Conservation (phyloP, 805 yeast species). For the Ogataea populi-albae region DNA sequence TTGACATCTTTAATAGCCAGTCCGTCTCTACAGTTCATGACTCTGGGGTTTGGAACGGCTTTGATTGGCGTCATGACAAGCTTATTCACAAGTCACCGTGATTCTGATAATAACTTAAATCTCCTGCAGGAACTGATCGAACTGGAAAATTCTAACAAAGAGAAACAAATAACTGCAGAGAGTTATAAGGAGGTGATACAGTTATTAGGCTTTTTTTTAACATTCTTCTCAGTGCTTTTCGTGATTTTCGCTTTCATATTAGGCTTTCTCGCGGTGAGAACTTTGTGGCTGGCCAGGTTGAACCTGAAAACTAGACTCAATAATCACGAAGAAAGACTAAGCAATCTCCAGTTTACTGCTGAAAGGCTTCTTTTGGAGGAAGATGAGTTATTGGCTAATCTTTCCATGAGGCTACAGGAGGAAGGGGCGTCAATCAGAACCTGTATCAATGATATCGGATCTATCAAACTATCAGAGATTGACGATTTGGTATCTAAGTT, state of each 20-base stretch:
- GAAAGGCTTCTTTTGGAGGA: slow-evolving; percentile 18
- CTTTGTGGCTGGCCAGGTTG: slow-evolving; percentile 5
- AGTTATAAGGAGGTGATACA: slow-evolving; percentile 17
- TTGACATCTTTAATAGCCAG: slow-evolving; percentile 8
- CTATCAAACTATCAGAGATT: slow-evolving; percentile 6
- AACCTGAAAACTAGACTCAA: slow-evolving; percentile 2
- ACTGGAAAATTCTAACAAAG: slow-evolving; percentile 16
- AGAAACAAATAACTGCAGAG: slow-evolving; percentile 8
- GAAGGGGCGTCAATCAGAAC: slow-evolving; percentile 9
- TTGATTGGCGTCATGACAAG: slow-evolving; percentile 18
- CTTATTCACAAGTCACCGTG: slow-evolving; percentile 9
- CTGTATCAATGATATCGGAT: slow-evolving; percentile 5
- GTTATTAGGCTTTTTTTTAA: slow-evolving; percentile 11
- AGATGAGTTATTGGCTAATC: slow-evolving; percentile 15
- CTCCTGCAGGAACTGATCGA: slow-evolving; percentile 15
- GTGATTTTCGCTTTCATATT: slow-evolving; percentile 1
- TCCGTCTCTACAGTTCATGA: slow-evolving; percentile 17
- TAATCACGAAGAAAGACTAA: slow-evolving; percentile 14
- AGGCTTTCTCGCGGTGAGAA: slow-evolving; percentile 4
- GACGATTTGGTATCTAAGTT: slow-evolving; percentile 9
- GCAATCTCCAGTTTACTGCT: slow-evolving; percentile 15
- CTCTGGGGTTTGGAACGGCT: slow-evolving; percentile 20
- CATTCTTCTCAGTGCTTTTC: slow-evolving; percentile 1
- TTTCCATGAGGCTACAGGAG: slow-evolving; percentile 7
- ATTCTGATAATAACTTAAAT: slow-evolving; percentile 10